Percentiles rank a stretch among this genome's conserved stretches.
Conservation (phyloP, 306 rosid genomes). For the Vigna angularis region DNA sequence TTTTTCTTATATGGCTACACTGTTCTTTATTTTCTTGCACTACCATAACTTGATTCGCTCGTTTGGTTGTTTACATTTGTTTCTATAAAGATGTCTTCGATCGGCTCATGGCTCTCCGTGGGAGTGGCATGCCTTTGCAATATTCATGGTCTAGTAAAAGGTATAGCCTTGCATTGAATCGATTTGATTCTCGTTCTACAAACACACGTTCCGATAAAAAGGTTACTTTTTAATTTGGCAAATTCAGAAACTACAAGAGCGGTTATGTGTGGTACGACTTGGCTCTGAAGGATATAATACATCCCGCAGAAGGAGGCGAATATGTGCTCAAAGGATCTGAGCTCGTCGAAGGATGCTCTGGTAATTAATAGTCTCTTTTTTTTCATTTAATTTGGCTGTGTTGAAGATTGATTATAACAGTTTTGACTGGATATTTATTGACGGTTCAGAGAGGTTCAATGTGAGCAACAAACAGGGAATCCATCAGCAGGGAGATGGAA, state of each 20-base stretch:
- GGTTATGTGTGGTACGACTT: constrained; percentile 93
- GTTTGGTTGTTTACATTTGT: neutral
- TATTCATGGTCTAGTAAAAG: constrained; percentile 96
- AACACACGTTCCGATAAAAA: neutral
- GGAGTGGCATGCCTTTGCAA: constrained; percentile 81
- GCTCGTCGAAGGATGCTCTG: constrained; percentile 64
- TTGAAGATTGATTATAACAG: neutral
- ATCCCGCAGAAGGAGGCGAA: constrained; percentile 86
- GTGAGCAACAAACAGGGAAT: constrained; percentile 38
- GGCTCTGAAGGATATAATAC: constrained; percentile 65
- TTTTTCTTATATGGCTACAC: neutral
- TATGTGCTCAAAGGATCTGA: constrained; percentile 90
- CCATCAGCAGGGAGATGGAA: constrained; percentile 49
- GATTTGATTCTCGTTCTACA: neutral
- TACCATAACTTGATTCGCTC: neutral
- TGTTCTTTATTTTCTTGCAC: neutral
- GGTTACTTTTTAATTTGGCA: neutral
- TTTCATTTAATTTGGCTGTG: no score
- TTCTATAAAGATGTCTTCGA: constrained; percentile 66
- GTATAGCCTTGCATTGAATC: constrained; percentile 24
- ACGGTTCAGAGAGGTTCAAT: constrained; percentile 60
- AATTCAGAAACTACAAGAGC: constrained; percentile 73
- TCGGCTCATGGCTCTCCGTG: constrained; percentile 74
- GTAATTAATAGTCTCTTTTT: neutral
- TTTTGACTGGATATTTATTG: neutral